Percentiles rank a stretch among this genome's conserved stretches.
phyloP scores from a whole-genome alignment of 768 basidiomycete genomes.

The Boletus huronensis region DNA sequence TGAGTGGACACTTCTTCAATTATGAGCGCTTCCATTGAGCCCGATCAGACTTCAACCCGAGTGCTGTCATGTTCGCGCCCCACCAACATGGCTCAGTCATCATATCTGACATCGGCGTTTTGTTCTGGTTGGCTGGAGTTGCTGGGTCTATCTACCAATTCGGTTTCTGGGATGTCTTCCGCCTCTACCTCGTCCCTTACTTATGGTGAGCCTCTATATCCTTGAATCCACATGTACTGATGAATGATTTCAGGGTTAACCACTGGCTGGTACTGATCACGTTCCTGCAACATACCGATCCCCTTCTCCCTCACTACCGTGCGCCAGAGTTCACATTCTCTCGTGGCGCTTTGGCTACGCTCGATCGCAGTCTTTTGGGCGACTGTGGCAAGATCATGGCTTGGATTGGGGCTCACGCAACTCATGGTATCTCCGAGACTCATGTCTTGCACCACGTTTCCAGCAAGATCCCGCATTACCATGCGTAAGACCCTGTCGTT shows the following conservation, averaged over 20 bases:
- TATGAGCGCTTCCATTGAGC: background rate
- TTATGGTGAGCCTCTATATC: slow-evolving; percentile 50
- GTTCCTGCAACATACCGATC: slow-evolving; percentile 98
- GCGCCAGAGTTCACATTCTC: slow-evolving; percentile 86
- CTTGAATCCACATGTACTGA: background rate
- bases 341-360: slow-evolving; percentile 88
- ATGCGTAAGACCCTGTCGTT: slow-evolving; percentile 47
- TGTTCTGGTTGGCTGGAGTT: slow-evolving; percentile 65
- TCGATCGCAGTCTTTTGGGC: slow-evolving; percentile 80
- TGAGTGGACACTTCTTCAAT: slow-evolving; percentile 36
- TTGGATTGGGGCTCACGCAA: slow-evolving; percentile 80
- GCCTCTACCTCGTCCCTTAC: slow-evolving; percentile 84
- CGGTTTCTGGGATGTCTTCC: slow-evolving; percentile 71
- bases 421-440: slow-evolving; percentile 93
- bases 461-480: slow-evolving; percentile 95
- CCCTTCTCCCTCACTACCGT: slow-evolving; percentile 91
- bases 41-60: slow-evolving; percentile 68
- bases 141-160: slow-evolving; percentile 51
- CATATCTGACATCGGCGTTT: slow-evolving; percentile 78
- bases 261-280: slow-evolving; percentile 97
- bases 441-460: slow-evolving; percentile 90
- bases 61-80: slow-evolving; percentile 76
- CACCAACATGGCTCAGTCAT: slow-evolving; percentile 76
- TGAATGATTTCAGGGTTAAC: slow-evolving; percentile 54
- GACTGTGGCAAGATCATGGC: slow-evolving; percentile 76